Evolutionary conservation across 2,329 filamentous ascomycete species (phyloP).

Genomic region (Xylariaceae sp.): DNA sequence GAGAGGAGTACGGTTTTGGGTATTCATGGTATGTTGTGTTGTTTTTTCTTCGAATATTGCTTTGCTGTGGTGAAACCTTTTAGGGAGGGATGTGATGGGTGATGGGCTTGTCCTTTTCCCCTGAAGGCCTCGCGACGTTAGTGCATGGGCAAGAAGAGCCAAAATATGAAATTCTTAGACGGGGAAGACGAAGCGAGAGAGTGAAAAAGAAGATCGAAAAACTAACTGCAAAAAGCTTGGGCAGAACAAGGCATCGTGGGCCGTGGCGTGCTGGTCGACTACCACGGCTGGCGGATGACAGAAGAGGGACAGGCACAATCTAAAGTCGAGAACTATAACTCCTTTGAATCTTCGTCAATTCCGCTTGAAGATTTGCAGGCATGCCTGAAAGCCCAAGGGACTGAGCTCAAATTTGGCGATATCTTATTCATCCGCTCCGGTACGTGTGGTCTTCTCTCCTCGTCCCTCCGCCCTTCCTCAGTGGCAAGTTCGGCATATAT

Average conservation of each 20-base stretch:
- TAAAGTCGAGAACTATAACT: conserved; percentile 39
- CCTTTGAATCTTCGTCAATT: conserved; percentile 44
- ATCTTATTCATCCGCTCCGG: conserved; percentile 55
- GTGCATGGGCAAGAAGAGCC: no score
- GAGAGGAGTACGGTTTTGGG: conserved; percentile 21
- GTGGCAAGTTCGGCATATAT: no score
- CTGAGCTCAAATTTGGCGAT: conserved; percentile 57
- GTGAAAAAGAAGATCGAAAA: not conserved
- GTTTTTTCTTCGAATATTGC: not conserved
- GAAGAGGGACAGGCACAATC: conserved; percentile 41
- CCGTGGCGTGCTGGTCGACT: conserved; percentile 60
- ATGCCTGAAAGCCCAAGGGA: conserved; percentile 53
- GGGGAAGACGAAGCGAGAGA: not conserved
- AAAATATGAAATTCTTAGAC: no score
- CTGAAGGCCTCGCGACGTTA: no score
- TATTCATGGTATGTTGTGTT: conserved; percentile 20
- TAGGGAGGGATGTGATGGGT: not conserved
- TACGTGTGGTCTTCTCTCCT: conserved; percentile 6
- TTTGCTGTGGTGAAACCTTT: not conserved
- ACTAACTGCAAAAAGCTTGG: conserved; percentile 46
- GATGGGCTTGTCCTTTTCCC: not conserved
- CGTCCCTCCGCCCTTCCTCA: not conserved
- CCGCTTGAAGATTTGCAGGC: conserved; percentile 48
- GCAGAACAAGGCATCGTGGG: conserved; percentile 61
- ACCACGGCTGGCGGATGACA: conserved; percentile 51